Percentiles rank a stretch among this genome's conserved stretches.
Conservation (phyloP, 805 yeast genomes). For the Saccharomycopsis synnaedendra region DNA sequence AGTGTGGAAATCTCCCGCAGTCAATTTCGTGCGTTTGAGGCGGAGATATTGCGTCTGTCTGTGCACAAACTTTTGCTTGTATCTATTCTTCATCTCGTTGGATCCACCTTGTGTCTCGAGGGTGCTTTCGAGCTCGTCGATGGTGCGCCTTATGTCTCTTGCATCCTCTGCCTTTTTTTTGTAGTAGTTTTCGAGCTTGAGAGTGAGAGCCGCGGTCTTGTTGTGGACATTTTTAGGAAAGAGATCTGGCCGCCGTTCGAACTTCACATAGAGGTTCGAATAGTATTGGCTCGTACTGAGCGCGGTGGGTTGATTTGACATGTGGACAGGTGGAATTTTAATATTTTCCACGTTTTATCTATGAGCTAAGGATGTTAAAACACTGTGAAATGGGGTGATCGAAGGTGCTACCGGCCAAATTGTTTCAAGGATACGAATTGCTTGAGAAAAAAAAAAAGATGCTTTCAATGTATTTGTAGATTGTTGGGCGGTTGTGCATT, state of each 20-base stretch:
- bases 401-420: too few relatives aligned
- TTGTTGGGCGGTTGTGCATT: too few relatives aligned
- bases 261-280: constrained; percentile 38
- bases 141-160: constrained; percentile 88
- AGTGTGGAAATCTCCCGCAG: constrained; percentile 76
- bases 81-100: constrained; percentile 78
- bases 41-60: constrained; percentile 83
- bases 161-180: constrained; percentile 84
- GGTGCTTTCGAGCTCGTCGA: constrained; percentile 72
- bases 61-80: constrained; percentile 70
- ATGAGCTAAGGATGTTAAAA: too few relatives aligned
- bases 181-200: constrained; percentile 75
- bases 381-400: too few relatives aligned
- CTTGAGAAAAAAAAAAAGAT: too few relatives aligned
- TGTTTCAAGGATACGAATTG: too few relatives aligned
- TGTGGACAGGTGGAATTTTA: too few relatives aligned
- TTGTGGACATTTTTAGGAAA: constrained; percentile 70
- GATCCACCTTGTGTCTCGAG: constrained; percentile 56
- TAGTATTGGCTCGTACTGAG: constrained; percentile 8
- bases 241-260: constrained; percentile 74
- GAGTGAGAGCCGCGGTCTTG: constrained; percentile 71
- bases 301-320: background rate
- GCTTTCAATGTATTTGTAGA: too few relatives aligned
- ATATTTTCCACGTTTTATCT: too few relatives aligned
- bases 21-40: constrained; percentile 70